phyloP scores from a whole-genome alignment of 176 grass and related monocot species.

The Coix lacrymajobi region DNA sequence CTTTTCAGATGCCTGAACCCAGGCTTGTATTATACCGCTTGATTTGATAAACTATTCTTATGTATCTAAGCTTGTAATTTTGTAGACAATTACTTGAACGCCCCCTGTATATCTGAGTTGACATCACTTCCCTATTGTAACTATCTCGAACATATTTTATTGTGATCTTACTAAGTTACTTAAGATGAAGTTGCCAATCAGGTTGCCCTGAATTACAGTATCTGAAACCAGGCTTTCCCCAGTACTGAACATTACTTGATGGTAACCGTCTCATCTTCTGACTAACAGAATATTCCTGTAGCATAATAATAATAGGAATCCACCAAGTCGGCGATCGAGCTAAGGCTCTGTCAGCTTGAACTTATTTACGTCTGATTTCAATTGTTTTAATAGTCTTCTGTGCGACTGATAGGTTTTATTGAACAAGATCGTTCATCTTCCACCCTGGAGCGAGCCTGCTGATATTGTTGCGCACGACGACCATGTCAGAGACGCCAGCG shows the following conservation, averaged over 20 bases:
- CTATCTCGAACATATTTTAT: neutral
- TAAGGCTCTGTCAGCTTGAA: too few species aligned
- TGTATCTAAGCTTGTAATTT: constrained; percentile 50
- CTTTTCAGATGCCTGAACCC: neutral
- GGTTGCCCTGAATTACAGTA: neutral
- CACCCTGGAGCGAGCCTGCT: neutral
- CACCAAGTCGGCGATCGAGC: neutral
- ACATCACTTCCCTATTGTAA: constrained; percentile 10
- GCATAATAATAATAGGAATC: neutral
- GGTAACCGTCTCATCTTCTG: neutral
- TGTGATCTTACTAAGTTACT: neutral
- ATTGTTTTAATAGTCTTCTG: too few species aligned
- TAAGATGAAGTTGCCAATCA: neutral
- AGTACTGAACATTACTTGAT: neutral
- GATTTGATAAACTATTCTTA: constrained; percentile 34
- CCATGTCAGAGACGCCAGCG: neutral
- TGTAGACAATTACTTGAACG: constrained; percentile 7
- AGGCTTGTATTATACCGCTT: constrained; percentile 42
- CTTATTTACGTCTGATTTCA: too few species aligned
- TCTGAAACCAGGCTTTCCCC: neutral
- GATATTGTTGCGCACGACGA: constrained; percentile 18
- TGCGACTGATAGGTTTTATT: too few species aligned
- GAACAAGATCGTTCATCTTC: neutral
- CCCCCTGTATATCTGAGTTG: constrained; percentile 34
- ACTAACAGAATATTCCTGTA: neutral